Evolutionary conservation across 2,329 filamentous ascomycete species (phyloP), one percentile per base, ranked within the genome.

Genomic region (Aureobasidium sp.): DNA sequence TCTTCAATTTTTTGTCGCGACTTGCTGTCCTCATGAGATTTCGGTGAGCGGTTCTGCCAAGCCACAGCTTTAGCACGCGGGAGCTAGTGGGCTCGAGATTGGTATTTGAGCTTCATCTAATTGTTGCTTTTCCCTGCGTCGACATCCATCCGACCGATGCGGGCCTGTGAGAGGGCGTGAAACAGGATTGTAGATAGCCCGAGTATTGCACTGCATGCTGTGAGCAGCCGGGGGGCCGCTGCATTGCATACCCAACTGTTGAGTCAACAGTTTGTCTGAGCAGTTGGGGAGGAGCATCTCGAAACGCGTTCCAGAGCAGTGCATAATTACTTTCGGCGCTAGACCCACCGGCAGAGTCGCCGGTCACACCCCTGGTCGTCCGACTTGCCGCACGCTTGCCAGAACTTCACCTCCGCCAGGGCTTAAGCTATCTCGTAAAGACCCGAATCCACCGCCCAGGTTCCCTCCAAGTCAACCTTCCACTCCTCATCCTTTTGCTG

Each of bases 381-480:
- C 44, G 53, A 57, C 53, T 58, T 58, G 54, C 54, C 54, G 54
- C 54, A 59, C n/a, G n/a, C n/a, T n/a, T n/a, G n/a, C n/a, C n/a
- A n/a, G n/a, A 49, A 60, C 56, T 60, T 42, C 33, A 60, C 44
- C 45, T 49, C 45, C n/a, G 14, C n/a, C 56, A 59, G 45, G 45
- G 57, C 57, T 60, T 33, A 60, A 59, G 57, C 57, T 60, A 60
- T 60, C 57, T 60, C 57, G 57, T 60, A 60, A 57, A 59, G 54
- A 59, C 57, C 57, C 57, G 57, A 59, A 42, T 50, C 45, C 40
- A 22, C 57, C 57, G 57, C 35, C 45, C n/a, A n/a, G n/a, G n/a
- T 33, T 60, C 53, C n/a, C 47, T 50, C 39, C 39, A 22, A 40
- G 27, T 61, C 60, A 49, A 40, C 33, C 60, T 33, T n/a, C 31